Conservation (phyloP, 2,329 filamentous ascomycete genomes). For the Sclerotinia nivalis region DNA sequence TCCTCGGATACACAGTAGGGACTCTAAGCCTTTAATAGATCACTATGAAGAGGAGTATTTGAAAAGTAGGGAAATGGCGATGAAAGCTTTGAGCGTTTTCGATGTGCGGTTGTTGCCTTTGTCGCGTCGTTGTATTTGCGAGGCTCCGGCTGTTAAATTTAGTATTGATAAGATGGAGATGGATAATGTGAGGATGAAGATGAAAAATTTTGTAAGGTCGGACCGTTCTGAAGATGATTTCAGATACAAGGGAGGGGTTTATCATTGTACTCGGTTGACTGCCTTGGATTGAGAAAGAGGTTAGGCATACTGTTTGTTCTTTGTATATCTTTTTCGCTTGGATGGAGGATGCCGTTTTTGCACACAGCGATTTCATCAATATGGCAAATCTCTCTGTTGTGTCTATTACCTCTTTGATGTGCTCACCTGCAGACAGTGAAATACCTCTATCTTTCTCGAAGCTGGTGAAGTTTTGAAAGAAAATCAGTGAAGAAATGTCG, state of each 20-base stretch:
- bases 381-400: background rate
- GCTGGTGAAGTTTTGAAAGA: background rate
- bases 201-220: background rate
- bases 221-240: no score
- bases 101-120: background rate
- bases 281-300: background rate
- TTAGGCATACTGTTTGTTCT: background rate
- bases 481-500: background rate
- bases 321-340: background rate
- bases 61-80: background rate
- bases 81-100: background rate
- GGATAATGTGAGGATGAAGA: background rate
- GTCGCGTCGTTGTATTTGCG: conserved; percentile 7
- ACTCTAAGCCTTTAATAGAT: background rate
- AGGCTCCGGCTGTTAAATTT: background rate
- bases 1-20: background rate
- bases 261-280: no score
- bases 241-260: background rate
- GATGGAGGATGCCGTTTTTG: background rate
- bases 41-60: background rate
- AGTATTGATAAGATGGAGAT: background rate
- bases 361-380: no score
- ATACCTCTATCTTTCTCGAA: background rate
- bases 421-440: background rate
- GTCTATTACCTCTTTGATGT: no score